phyloP scores from a whole-genome alignment of 768 basidiomycete genomes.

The Psilocybe sp. region DNA sequence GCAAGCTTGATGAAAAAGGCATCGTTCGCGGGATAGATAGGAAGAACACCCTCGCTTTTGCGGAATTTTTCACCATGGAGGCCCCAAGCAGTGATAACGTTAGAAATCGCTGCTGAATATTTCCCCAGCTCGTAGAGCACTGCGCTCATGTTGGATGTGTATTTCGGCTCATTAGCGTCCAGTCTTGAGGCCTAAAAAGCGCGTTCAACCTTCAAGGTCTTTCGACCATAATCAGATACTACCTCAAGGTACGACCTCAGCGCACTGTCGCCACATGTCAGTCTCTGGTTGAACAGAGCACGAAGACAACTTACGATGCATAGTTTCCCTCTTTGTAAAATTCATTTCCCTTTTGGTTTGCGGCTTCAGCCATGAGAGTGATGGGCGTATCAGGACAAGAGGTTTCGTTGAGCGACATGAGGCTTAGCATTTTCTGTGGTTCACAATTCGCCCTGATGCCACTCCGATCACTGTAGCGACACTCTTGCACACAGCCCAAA shows the following conservation, averaged over 20 bases:
- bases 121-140: constrained; percentile 5
- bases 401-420: too few relatives aligned
- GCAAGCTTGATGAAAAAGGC: constrained; percentile 3
- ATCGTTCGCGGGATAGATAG: not conserved
- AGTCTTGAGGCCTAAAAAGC: not conserved
- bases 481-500: too few relatives aligned
- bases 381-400: too few relatives aligned
- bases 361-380: constrained; percentile 6
- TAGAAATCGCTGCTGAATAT: not conserved
- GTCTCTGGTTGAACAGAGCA: not conserved
- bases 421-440: too few relatives aligned
- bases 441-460: too few relatives aligned
- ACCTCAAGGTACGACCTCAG: too few relatives aligned
- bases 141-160: constrained; percentile 4
- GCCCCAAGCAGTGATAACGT: not conserved
- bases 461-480: too few relatives aligned
- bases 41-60: not conserved
- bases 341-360: constrained; percentile 6
- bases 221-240: too few relatives aligned
- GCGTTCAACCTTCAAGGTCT: too few relatives aligned
- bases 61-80: not conserved
- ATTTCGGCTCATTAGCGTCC: constrained; percentile 4
- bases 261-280: too few relatives aligned
- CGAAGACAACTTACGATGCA: not conserved
- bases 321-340: constrained; percentile 6